Base-by-base conservation (phyloP, 495 filamentous ascomycete species). In the Corynascus novoguineensis region DNA sequence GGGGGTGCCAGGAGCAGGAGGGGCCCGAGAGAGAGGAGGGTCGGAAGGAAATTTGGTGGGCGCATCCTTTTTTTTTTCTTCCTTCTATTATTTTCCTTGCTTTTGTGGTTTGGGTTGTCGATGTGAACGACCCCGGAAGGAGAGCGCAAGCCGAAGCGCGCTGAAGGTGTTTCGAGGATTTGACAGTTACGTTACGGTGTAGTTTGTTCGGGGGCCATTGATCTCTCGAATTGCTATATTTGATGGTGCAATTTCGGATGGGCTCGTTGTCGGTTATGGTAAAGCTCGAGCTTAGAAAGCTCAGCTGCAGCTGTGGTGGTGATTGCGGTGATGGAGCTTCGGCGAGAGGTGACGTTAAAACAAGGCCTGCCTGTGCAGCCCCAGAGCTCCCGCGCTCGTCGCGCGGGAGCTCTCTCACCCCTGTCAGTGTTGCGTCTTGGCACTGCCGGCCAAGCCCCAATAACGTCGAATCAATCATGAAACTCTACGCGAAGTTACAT, bases 1-100 rank as follows among this genome's bases (percentile, higher is more conserved):
- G 71, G 64, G 47, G 75, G 71, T 24, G 71, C 59, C 44, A 68
- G 68, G 57, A 73, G 64, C 47, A 71, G 63, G 51, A 74, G 60
- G 42, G 65, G 40, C 25, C n/a, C 15, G 54, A 46, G 29, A 28
- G 21, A 11, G 53, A 21, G 19, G 44, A 21, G 17, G 27, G 37
- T 7, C 0, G 35, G 17, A 10, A 12, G 21, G 50, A 42, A 38
- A 21, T n/a, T n/a, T 4, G 19, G 42, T 38, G 41, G 21, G 37
- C 17, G 27, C 50, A 21, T 32, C 27, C 15, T 31, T 24, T 40
- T 25, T 51, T 21, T 11, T 28, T 48, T 32, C 31, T 32, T 11
- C 11, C 11, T 32, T 32, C 11, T 32, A 32, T 32, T 32, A 11
- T 5, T 32, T 32, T n/a, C n/a, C n/a, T n/a, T n/a, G n/a, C n/a